Percentiles rank a stretch among this genome's conserved stretches.
phyloP scores from a whole-genome alignment of 129 eudicot species.

The Flaveria brownii region DNA sequence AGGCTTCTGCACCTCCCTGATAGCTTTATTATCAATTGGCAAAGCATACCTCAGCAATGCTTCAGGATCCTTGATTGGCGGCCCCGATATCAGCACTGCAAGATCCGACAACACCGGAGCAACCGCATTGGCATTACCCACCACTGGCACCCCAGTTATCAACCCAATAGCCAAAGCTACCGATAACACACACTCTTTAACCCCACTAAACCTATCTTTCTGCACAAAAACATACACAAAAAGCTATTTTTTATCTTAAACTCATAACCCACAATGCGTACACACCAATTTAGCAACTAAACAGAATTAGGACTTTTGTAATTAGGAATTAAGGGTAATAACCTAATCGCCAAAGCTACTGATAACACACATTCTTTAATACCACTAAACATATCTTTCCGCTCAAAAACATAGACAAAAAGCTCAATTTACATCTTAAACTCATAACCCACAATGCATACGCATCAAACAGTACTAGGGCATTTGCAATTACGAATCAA shows the following conservation, averaged over 20 bases:
- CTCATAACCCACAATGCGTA: not conserved
- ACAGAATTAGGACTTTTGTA: slow-evolving; percentile 18
- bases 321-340: slow-evolving; percentile 14
- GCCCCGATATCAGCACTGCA: slow-evolving; percentile 87
- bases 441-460: not conserved
- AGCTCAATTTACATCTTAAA: not conserved
- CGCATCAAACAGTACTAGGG: not conserved
- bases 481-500: not conserved
- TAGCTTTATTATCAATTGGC: slow-evolving; percentile 94
- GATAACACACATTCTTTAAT: slow-evolving; percentile 79
- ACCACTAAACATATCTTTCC: slow-evolving; percentile 59
- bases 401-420: slow-evolving; percentile 28
- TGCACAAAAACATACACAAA: slow-evolving; percentile 35
- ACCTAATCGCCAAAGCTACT: slow-evolving; percentile 70
- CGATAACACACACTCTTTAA: slow-evolving; percentile 79
- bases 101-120: slow-evolving; percentile 72
- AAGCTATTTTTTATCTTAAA: not conserved
- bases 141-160: slow-evolving; percentile 62
- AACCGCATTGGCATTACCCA: slow-evolving; percentile 55
- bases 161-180: slow-evolving; percentile 77
- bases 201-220: slow-evolving; percentile 55
- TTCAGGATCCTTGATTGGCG: slow-evolving; percentile 98
- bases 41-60: slow-evolving; percentile 84
- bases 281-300: not conserved
- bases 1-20: slow-evolving; percentile 97